Conservation (phyloP, 2,329 filamentous ascomycete genomes). For the Sclerotinia sclerotiorum region DNA sequence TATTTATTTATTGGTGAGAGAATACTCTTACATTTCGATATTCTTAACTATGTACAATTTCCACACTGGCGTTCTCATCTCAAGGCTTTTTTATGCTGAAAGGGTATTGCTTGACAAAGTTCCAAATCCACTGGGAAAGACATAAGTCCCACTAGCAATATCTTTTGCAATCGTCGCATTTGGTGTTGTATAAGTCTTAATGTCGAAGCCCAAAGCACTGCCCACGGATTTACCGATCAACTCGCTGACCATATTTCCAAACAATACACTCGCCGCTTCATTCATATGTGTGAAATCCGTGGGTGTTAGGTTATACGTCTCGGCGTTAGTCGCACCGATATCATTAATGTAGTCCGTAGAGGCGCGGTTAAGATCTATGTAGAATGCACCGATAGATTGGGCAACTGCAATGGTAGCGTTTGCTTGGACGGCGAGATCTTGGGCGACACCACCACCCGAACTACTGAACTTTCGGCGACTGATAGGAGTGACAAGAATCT, state of each 20-base stretch:
- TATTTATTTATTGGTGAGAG: no score
- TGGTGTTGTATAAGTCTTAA: neutral
- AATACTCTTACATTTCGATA: no score
- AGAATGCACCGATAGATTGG: constrained; percentile 36
- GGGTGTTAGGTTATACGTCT: constrained; percentile 45
- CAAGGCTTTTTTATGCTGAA: neutral
- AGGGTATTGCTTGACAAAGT: constrained; percentile 18
- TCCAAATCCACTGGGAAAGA: constrained; percentile 16
- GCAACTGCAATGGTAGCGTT: constrained; percentile 46
- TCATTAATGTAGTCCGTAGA: constrained; percentile 48
- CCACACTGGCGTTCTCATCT: neutral
- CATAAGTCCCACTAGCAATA: constrained; percentile 6
- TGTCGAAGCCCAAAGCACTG: neutral
- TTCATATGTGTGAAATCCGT: constrained; percentile 53
- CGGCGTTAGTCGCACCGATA: constrained; percentile 46
- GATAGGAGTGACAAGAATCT: constrained; percentile 49
- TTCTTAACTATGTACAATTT: neutral
- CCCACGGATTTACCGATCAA: constrained; percentile 33
- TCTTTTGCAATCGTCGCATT: constrained; percentile 9
- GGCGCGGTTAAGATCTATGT: constrained; percentile 48
- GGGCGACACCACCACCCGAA: constrained; percentile 41
- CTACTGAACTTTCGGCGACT: constrained; percentile 47
- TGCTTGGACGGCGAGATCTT: constrained; percentile 45
- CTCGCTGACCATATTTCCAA: constrained; percentile 49
- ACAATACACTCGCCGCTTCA: constrained; percentile 46